Conservation (phyloP, 768 basidiomycete genomes). For the Lentinula guzmanii region DNA sequence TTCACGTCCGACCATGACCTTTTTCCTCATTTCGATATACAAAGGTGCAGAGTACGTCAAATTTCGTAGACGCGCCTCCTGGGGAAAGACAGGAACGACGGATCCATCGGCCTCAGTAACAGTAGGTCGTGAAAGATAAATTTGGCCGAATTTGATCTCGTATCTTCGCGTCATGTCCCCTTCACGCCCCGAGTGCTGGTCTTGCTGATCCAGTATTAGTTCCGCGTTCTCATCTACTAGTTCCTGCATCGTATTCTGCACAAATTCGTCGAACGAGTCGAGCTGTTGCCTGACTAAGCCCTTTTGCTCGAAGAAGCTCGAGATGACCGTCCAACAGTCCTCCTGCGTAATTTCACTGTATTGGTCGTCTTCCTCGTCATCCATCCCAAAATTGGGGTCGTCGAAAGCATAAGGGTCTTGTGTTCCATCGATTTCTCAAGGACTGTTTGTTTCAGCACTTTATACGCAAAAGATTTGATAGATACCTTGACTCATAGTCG, state of each 20-base stretch:
- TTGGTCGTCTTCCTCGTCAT: conserved; percentile 47
- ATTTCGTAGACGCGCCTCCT: conserved; percentile 92
- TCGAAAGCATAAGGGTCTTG: conserved; percentile 57
- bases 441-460: not conserved
- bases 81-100: conserved; percentile 90
- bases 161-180: conserved; percentile 82
- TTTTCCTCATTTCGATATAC: conserved; percentile 93
- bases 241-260: conserved; percentile 99
- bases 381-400: conserved; percentile 49
- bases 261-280: conserved; percentile 97
- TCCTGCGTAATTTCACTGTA: conserved; percentile 84
- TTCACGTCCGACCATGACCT: conserved; percentile 72
- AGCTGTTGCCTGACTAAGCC: conserved; percentile 97
- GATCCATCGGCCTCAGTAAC: conserved; percentile 95
- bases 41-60: conserved; percentile 94
- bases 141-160: conserved; percentile 96
- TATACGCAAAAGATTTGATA: conserved; percentile 9
- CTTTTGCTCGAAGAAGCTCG: conserved; percentile 94
- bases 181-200: conserved; percentile 90
- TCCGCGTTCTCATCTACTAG: conserved; percentile 96
- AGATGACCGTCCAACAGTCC: conserved; percentile 94
- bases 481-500: conserved; percentile 51
- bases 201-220: conserved; percentile 92
- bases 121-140: conserved; percentile 92
- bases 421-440: conserved; percentile 12